Conservation (phyloP, 1,284 basidiomycete genomes). For the Fomitiporia mediterranea region DNA sequence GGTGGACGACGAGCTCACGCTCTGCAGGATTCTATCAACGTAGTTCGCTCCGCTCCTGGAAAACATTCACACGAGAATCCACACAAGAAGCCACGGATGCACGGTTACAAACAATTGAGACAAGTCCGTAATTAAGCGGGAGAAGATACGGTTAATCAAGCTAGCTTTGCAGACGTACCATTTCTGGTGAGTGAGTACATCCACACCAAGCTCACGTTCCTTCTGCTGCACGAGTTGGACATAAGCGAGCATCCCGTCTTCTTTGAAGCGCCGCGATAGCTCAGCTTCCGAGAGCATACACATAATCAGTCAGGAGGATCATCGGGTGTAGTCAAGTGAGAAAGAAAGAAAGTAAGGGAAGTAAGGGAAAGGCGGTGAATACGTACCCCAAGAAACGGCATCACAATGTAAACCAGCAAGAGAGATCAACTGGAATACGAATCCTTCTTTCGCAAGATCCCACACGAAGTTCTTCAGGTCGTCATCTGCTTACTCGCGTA, state of each 20-base stretch:
- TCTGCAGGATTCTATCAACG: constrained; percentile 73
- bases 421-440: constrained; percentile 81
- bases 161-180: constrained; percentile 45
- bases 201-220: constrained; percentile 88
- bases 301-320: neutral
- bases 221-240: constrained; percentile 80
- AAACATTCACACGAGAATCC: neutral
- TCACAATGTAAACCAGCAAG: constrained; percentile 86
- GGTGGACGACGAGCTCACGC: constrained; percentile 76
- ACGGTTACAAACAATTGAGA: neutral
- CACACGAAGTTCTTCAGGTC: constrained; percentile 85
- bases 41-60: constrained; percentile 82
- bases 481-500: constrained; percentile 38
- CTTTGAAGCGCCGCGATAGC: constrained; percentile 70
- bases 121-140: constrained; percentile 3
- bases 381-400: constrained; percentile 71
- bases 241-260: constrained; percentile 85
- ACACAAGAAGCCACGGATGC: too few relatives aligned
- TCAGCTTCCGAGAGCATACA: constrained; percentile 49
- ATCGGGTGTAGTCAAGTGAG: constrained; percentile 9
- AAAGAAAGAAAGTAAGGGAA: constrained; percentile 24
- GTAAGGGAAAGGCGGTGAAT: too few relatives aligned
- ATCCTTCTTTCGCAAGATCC: constrained; percentile 90
- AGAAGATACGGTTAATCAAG: neutral
- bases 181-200: constrained; percentile 90